Percentiles rank a stretch among this genome's conserved stretches.
Conservation (phyloP, 177 flowering plant genomes). For the Vitis hybrid region DNA sequence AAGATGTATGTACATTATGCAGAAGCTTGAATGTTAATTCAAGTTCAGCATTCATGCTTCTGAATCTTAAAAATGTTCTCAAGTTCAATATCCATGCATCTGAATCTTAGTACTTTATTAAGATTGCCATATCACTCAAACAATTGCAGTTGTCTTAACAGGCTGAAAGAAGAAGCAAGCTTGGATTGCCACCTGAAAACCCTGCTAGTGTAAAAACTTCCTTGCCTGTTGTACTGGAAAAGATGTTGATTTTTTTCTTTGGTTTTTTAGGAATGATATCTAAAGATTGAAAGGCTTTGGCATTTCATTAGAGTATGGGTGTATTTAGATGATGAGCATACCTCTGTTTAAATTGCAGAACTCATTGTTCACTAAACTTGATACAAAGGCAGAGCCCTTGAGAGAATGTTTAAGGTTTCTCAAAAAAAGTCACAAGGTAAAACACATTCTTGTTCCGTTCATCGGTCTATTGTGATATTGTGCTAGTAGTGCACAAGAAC, state of each 20-base stretch:
- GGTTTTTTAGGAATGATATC: too few relatives aligned
- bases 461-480: not conserved
- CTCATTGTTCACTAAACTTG: slow-evolving; percentile 23
- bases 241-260: slow-evolving; percentile 32
- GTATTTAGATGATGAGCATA: not conserved
- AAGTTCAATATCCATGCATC: not conserved
- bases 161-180: slow-evolving; percentile 74
- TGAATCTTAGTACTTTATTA: not conserved
- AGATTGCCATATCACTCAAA: not conserved
- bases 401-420: slow-evolving; percentile 79
- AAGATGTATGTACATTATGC: too few relatives aligned
- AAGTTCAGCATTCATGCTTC: too few relatives aligned
- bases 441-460: not conserved
- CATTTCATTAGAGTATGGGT: not conserved
- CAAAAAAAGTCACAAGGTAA: slow-evolving; percentile 77
- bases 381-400: slow-evolving; percentile 68
- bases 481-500: not conserved
- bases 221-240: slow-evolving; percentile 34
- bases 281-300: not conserved
- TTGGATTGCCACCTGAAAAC: slow-evolving; percentile 56
- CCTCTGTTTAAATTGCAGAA: slow-evolving; percentile 36
- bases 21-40: too few relatives aligned
- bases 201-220: slow-evolving; percentile 40
- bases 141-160: slow-evolving; percentile 21
- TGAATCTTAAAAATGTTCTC: too few relatives aligned